Percentiles rank a stretch among this genome's conserved stretches.
Evolutionary conservation across 2,329 filamentous ascomycete genomes (phyloP).

Genomic region (Hirsutella thompsonii): DNA sequence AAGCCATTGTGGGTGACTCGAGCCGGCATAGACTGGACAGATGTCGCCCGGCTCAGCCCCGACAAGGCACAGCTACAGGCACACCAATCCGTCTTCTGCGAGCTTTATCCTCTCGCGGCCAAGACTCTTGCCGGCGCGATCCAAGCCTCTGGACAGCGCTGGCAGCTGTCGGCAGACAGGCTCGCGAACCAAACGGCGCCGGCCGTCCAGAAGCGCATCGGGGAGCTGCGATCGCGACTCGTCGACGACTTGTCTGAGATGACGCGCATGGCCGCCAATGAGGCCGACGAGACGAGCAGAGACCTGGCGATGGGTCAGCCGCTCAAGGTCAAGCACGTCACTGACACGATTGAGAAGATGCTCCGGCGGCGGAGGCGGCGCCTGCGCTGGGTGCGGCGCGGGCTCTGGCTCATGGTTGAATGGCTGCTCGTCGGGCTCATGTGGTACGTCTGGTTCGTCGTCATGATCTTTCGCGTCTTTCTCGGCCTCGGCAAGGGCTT

Average conservation of each 20-base stretch:
- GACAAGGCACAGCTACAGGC: slow-evolving; percentile 18
- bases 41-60: slow-evolving; percentile 28
- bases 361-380: slow-evolving; percentile 53
- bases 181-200: slow-evolving; percentile 46
- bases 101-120: slow-evolving; percentile 38
- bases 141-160: slow-evolving; percentile 33
- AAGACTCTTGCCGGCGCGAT: slow-evolving; percentile 36
- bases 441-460: slow-evolving; percentile 90
- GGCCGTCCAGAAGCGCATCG: slow-evolving; percentile 34
- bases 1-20: slow-evolving; percentile 10
- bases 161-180: slow-evolving; percentile 44
- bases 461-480: slow-evolving; percentile 59
- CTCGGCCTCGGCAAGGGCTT: slow-evolving; percentile 49
- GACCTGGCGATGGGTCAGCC: slow-evolving; percentile 67
- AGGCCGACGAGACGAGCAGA: slow-evolving; percentile 65
- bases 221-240: slow-evolving; percentile 31
- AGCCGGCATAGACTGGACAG: slow-evolving; percentile 23
- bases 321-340: slow-evolving; percentile 66
- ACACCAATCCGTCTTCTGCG: slow-evolving; percentile 24
- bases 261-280: slow-evolving; percentile 58
- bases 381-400: slow-evolving; percentile 62
- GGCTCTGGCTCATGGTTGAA: slow-evolving; percentile 73
- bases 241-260: slow-evolving; percentile 42
- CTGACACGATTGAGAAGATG: slow-evolving; percentile 67
- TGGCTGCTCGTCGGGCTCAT: slow-evolving; percentile 80